These are phyloP conservation scores for Amphibolis antarctica DNA, from an alignment of 106 monocot species.

Conservation along the genomic window DNA sequence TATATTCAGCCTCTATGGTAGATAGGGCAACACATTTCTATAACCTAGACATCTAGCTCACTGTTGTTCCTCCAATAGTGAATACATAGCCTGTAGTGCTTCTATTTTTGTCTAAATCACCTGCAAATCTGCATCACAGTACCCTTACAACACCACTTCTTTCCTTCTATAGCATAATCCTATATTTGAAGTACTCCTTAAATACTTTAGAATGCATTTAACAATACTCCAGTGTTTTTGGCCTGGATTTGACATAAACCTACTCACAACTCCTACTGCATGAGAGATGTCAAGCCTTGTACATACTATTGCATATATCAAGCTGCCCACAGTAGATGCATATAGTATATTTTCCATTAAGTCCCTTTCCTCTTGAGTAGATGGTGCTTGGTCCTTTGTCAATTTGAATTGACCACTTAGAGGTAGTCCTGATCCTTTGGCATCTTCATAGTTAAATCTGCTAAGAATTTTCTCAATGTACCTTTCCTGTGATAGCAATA, in stretches of 20 bases:
- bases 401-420: conserved; percentile 1
- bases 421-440: background rate
- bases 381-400: background rate
- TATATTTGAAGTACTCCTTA: no score
- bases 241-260: conserved; percentile 3
- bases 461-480: background rate
- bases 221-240: background rate
- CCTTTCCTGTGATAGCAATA: background rate
- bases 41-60: no score
- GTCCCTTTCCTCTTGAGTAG: background rate
- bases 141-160: no score
- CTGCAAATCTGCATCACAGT: no score
- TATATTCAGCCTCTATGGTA: no score
- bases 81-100: no score
- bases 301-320: conserved; percentile 11
- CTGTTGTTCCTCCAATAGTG: no score
- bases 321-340: background rate
- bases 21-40: no score
- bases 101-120: no score
- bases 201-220: conserved; percentile 2
- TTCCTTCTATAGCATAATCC: background rate
- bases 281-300: background rate
- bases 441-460: background rate
- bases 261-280: background rate
- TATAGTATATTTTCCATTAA: background rate